Base-by-base conservation (phyloP, 768 basidiomycete species). In the Gloeopeniophorella convolvens region DNA sequence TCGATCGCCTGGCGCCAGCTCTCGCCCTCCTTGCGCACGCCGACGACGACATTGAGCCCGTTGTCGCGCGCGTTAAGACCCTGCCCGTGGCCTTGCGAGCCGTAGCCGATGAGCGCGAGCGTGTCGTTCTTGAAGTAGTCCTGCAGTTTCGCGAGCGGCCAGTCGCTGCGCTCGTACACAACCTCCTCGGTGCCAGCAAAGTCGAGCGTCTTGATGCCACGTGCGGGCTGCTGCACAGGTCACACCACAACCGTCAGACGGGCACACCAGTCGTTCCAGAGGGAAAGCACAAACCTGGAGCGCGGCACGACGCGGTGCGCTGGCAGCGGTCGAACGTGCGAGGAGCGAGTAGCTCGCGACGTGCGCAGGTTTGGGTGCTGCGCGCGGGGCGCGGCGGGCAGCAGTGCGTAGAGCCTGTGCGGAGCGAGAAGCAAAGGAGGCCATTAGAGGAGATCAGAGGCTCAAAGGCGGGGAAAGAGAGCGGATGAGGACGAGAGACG, bases 111-210 rank as follows among this genome's bases (percentile, higher is more conserved):
- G 71, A 99, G 83, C 56, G 95, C 95, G 48, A 99, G 89, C 59
- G 94, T 97, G 71, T 99, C 96, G 66, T 98, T 88, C 73, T 98
- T 98, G 80, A 99, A 96, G 79, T 95, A 99, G 68, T 98, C 93
- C 69, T 98, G 95, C 65, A 99, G 84, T 74, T 90, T 98, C 55
- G 91, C 83, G 55, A 95, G 73, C 30, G 96, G 96, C 96, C 96
- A 99, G 79, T 99, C 96, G 60, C 78, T 79, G 57, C 90, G 89
- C 74, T 97, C 94, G 64, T 94, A 97, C 39, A 97, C 89, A 56
- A 80, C 79, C 73, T 97, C 93, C 65, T 92, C 79, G 52, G 85
- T 84, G 62, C 93, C 94, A 46, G 94, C 93, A 71, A 97, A 96
- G 76, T 95, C 86, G 62, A 97, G 87, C 44, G 92, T 93, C 75